A percentile compares a stretch with the other conserved stretches of the same genome.
Conservation (phyloP, 768 basidiomycete species). For the Saitozyma sp. region DNA sequence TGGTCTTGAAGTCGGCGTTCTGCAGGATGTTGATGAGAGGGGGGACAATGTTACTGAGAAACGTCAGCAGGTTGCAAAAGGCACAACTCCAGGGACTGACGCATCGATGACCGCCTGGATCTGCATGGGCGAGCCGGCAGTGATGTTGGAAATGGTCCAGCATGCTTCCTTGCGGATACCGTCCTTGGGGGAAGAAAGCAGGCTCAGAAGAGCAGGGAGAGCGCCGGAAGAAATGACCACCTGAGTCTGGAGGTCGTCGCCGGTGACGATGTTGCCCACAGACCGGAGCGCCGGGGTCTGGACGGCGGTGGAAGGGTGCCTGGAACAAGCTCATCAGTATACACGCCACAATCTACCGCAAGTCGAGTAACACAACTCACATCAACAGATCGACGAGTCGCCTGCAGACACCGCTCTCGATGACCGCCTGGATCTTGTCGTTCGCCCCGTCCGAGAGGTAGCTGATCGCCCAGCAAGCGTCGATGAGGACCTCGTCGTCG, state of each 20-base stretch:
- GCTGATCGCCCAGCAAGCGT: conserved; percentile 99
- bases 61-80: conserved; percentile 3
- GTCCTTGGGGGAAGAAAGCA: conserved; percentile 95
- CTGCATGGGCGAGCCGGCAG: conserved; percentile 93
- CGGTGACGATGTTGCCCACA: conserved; percentile 98
- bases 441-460: conserved; percentile 98
- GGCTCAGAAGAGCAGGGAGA: conserved; percentile 85
- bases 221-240: conserved; percentile 98
- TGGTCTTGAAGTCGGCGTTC: conserved; percentile 98
- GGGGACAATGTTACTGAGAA: conserved; percentile 68
- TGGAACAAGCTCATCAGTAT: conserved; percentile 10
- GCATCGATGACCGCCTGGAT: conserved; percentile 98
- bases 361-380: conserved; percentile 48
- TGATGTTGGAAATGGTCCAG: conserved; percentile 99
- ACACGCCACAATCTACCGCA: no score
- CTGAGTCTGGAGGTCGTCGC: conserved; percentile 98
- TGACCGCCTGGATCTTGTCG: conserved; percentile 99
- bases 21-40: conserved; percentile 97
- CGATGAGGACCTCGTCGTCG: conserved; percentile 98
- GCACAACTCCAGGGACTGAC: conserved; percentile 57
- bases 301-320: conserved; percentile 70
- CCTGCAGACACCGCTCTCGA: conserved; percentile 96
- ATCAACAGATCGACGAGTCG: conserved; percentile 95
- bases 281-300: conserved; percentile 98
- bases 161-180: conserved; percentile 99